Base-by-base conservation (phyloP, 1,139 yeast species). In the Yarrowia galli region DNA sequence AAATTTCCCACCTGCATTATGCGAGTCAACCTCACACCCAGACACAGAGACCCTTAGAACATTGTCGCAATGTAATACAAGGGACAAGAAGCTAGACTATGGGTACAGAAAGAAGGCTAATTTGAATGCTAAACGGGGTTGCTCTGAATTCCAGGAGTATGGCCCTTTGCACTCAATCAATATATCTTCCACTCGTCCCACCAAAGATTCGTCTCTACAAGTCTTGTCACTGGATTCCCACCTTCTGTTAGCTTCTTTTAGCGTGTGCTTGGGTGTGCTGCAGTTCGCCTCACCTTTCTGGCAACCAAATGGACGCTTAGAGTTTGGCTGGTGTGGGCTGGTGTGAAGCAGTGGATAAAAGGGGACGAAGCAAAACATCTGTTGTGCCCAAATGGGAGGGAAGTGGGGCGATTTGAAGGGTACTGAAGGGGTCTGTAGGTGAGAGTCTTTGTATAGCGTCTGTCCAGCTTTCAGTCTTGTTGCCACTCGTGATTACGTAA, bases 1-100 rank as follows among this genome's bases (percentile, higher is more conserved):
- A 54, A 54, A 54, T 54, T 40, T 40, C 46, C 46, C 48, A 54
- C 61, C 61, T 54, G 61, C 61, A 54, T 54, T 53, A 54, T 54
- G 61, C 48, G 45, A 32, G 43, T 36, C 53, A 22, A 23, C 35
- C 28, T 25, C 28, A 16, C 18, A 22, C 20, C 18, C 20, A 18
- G 32, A 6, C 10, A 28, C 32, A 7, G 10, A 7, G 18, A 25
- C 20, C 35, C 22, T 28, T 48, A 2, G 56, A 12, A 32, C 25
- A 32, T 13, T 32, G 56, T 49, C 25, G 40, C 38, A 32, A 32
- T n/a, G 36, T 15, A 25, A n/a, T 25, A 18, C 25, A 32, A n/a
- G n/a, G 35, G 25, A 16, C 32, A 16, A 18, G 8, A 13, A 25
- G 20, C 35, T 46, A 49, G 56, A 32, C 56, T 49, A 49, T 49